Evolutionary conservation across 2,329 filamentous ascomycete species (phyloP).

Genomic region (Daldinia sp.): DNA sequence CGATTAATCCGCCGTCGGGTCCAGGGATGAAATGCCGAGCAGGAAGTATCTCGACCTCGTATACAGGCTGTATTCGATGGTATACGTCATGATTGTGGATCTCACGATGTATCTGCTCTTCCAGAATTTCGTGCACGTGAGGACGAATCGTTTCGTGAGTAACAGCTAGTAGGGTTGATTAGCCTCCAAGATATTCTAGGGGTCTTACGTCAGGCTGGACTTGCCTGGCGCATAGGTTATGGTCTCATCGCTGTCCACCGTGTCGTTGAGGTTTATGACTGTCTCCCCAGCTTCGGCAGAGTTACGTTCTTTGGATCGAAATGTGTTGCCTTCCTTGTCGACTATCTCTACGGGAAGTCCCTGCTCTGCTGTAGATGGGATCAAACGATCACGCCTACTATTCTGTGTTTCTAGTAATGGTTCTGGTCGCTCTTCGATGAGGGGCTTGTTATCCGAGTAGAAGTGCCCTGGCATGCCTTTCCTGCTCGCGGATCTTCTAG

Average conservation of each 20-base stretch:
- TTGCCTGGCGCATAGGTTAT: conserved; percentile 32
- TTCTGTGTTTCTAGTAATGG: not conserved
- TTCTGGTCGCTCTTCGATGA: not conserved
- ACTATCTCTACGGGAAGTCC: not conserved
- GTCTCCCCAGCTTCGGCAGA: not conserved
- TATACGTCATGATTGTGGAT: conserved; percentile 49
- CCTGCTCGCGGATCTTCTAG: not conserved
- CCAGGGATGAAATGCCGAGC: conserved; percentile 45
- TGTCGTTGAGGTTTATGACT: conserved; percentile 2
- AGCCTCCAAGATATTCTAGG: not conserved
- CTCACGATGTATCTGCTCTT: conserved; percentile 47
- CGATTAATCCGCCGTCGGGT: conserved; percentile 24
- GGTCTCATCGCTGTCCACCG: conserved; percentile 15
- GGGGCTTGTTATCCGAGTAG: not conserved
- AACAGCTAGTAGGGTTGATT: conserved; percentile 38
- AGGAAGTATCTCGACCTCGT: conserved; percentile 46
- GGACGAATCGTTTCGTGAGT: conserved; percentile 46
- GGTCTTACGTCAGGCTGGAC: conserved; percentile 12
- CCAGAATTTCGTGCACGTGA: conserved; percentile 41
- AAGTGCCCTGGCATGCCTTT: not conserved
- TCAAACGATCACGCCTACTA: not conserved
- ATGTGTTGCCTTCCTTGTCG: not conserved
- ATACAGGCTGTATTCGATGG: conserved; percentile 46
- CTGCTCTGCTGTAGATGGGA: not conserved
- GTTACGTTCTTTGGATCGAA: not conserved